These are phyloP conservation scores for Alectoria sarmentosa DNA, from an alignment of 495 filamentous ascomycete genomes.

Conservation along the genomic window DNA sequence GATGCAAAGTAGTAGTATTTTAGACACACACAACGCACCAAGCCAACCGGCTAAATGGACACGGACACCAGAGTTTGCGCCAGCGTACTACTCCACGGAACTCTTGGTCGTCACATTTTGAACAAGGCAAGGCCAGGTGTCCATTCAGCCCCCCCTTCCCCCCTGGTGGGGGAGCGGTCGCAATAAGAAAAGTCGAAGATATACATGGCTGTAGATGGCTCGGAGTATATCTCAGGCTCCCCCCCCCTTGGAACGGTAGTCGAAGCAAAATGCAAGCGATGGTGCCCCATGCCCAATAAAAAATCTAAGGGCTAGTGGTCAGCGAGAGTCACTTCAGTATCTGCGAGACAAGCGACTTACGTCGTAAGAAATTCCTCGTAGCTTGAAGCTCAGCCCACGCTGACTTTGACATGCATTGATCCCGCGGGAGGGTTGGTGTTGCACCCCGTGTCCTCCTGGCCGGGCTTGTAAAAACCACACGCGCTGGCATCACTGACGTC, in stretches of 20 bases:
- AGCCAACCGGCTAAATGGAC: constrained; percentile 16
- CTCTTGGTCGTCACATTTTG: constrained; percentile 14
- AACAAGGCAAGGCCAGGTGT: constrained; percentile 14
- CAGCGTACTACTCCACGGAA: constrained; percentile 12
- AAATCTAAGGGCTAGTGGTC: not conserved
- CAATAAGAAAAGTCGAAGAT: constrained; percentile 15
- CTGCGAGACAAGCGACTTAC: not conserved
- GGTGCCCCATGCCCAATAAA: constrained; percentile 8
- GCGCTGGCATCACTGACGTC: constrained; percentile 13
- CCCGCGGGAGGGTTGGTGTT: constrained; percentile 11
- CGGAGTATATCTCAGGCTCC: constrained; percentile 18
- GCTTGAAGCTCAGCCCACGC: constrained; percentile 8
- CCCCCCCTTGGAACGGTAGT: constrained; percentile 11
- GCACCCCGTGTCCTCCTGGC: constrained; percentile 12
- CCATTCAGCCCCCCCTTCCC: constrained; percentile 16
- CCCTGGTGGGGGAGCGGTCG: constrained; percentile 20
- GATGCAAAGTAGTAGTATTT: constrained; percentile 3
- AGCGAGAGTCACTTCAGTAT: not conserved
- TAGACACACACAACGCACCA: constrained; percentile 23
- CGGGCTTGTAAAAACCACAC: constrained; percentile 14
- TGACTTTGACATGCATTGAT: constrained; percentile 15
- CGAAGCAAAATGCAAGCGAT: constrained; percentile 4
- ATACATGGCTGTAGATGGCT: constrained; percentile 15
- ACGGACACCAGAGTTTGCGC: constrained; percentile 20
- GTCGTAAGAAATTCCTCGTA: not conserved